Base-by-base conservation (phyloP, 331 rosid genomes). In the Stylosanthes scabra region DNA sequence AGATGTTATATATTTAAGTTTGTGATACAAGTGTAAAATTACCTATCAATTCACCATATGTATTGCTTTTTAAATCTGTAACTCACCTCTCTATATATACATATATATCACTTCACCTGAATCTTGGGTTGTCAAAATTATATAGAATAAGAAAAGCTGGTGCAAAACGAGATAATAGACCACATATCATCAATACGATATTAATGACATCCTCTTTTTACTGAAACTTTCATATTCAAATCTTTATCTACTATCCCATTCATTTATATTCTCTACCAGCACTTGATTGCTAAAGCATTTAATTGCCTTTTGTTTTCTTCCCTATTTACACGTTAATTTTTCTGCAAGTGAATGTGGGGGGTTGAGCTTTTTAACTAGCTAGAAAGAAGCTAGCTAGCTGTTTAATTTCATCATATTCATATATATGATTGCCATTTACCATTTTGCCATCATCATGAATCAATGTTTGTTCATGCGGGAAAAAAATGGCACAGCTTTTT, bases 231-330 rank as follows among this genome's bases (percentile, higher is more conserved):
- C 56, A 37, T 65, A 65, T 76, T 75, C 3, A 74, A 65, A 63
- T 9, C 66, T 12, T 74, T 62, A 75, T 68, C 62, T 59, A 68
- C 75, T 68, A 57, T 47, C 46, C 72, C 25, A 63, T 34, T 60
- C 71, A 70, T 62, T 77, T 50, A 47, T 49, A 50, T 52, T 68
- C 64, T 60, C 55, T 15, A 69, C 58, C 57, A 45, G 68, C 78
- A 55, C 68, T 56, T 64, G 77, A 54, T 74, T 70, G 82, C 67
- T 70, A 29, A 70, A 63, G 73, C 77, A 63, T 78, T 78, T 61
- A 68, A 44, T 80, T 80, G 67, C 8, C 20, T 55, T 59, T 59
- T 73, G 64, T 50, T 78, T 54, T 10, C 44, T 49, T 58, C 11
- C 62, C 62, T 29, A 60, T 42, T 74, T 67, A 14, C 45, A 15